phyloP scores from a whole-genome alignment of 257 asterid species.

The Solanum gracilifrons region DNA sequence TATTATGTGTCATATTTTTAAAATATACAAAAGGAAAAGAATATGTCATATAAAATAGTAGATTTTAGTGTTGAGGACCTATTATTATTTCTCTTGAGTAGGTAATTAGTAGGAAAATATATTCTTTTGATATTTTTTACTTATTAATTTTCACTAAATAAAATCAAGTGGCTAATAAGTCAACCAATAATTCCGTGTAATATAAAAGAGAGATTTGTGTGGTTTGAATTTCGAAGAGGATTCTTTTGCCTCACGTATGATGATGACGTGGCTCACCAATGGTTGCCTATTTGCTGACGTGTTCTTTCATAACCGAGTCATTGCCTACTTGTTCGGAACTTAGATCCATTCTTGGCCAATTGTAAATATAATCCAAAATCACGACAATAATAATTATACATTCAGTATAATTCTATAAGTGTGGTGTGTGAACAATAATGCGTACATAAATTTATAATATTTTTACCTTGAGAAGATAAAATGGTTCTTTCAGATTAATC shows the following conservation, averaged over 20 bases:
- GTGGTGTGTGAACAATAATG: accelerated
- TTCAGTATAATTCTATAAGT: too few species aligned
- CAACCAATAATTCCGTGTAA: slow-evolving; percentile 29
- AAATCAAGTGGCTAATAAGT: slow-evolving; percentile 15
- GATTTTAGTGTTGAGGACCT: neutral
- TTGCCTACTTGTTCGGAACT: neutral
- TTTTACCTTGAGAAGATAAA: neutral
- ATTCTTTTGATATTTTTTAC: neutral
- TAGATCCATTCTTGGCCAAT: neutral
- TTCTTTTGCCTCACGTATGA: slow-evolving; percentile 4
- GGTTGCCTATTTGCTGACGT: slow-evolving; percentile 19
- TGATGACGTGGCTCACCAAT: slow-evolving; percentile 28
- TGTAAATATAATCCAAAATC: neutral
- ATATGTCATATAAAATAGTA: neutral
- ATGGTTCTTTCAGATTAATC: too few species aligned
- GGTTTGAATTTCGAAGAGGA: slow-evolving; percentile 15
- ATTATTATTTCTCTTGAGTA: neutral
- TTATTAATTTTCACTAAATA: neutral
- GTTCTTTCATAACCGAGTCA: neutral
- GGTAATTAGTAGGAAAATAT: neutral
- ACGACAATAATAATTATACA: too few species aligned
- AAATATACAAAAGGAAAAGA: neutral
- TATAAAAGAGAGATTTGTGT: slow-evolving; percentile 10
- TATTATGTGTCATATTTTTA: neutral
- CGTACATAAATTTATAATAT: too few species aligned